Base-by-base conservation (phyloP, 352 stramenopile species). In the Phytophthora aleatoria region DNA sequence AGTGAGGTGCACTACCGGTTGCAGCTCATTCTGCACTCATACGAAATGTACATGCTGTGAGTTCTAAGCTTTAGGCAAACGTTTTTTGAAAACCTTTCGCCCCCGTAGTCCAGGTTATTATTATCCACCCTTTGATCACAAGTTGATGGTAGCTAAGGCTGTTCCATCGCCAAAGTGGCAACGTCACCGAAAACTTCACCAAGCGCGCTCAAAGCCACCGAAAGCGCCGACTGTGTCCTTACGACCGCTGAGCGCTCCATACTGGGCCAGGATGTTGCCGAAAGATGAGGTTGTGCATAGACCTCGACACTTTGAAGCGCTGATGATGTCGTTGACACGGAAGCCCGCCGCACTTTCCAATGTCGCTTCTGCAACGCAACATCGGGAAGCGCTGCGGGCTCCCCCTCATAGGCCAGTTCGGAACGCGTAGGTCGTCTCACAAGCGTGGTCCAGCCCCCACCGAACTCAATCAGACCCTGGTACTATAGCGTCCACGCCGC, bases 1-100 rank as follows among this genome's bases (percentile, higher is more conserved):
- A 61, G 62, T 4, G 65, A 72, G 45, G 55, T 74, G 51, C 54
- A 67, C 27, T 75, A 73, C 38, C 61, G 55, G 12, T 33, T 75
- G 30, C 70, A 71, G 41, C 59, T 64, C 3, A 42, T 76, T 0
- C 7, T 66, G 50, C 64, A 68, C 43, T 48, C 42, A 15, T 69
- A 61, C 48, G 57, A 70, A 33, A 41, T 60, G 60, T 66, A 67
- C 50, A 66, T 58, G 58, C 7, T 69, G 48, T 69, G 44, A 60
- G 48, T 53, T 33, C 28, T 33, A 33, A 33, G 28, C 28, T 33
- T 33, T 8, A 33, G 28, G 7, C 28, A 33, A 33, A 33, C 20
- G 20, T 20, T 20, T 20, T 20, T 20, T 20, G 20, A 20, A 20
- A 20, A 20, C 20, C 20, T 20, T 20, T 20, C 20, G 20, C 20